phyloP scores from a whole-genome alignment of 1,284 basidiomycete genomes.

The Puccinia hordei region DNA sequence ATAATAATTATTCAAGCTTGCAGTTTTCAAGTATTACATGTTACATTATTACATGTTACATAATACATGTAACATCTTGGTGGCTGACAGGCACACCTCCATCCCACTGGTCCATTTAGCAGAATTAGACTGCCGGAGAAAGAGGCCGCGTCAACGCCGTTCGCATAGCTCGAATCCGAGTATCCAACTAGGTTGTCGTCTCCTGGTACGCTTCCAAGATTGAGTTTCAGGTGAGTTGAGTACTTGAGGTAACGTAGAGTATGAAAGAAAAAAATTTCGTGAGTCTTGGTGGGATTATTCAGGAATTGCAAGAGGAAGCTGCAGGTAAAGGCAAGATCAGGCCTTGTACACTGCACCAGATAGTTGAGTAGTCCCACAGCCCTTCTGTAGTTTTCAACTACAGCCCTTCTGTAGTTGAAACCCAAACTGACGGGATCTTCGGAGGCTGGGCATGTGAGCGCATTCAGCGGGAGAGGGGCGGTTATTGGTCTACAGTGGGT shows the following conservation, averaged over 20 bases:
- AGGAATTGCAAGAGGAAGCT: constrained; percentile 15
- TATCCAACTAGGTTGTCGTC: background rate
- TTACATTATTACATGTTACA: no score
- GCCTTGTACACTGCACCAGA: constrained; percentile 1
- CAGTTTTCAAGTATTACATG: no score
- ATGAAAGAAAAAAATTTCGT: background rate
- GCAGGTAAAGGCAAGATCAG: background rate
- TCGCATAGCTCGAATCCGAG: constrained; percentile 3
- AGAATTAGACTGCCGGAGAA: background rate
- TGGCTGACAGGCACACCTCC: no score
- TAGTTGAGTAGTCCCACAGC: background rate
- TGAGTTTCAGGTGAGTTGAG: background rate
- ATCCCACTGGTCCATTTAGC: background rate
- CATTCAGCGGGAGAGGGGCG: background rate
- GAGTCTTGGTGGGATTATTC: background rate
- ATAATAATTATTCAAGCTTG: no score
- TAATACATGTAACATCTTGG: no score
- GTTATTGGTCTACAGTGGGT: background rate
- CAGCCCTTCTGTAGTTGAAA: constrained; percentile 3
- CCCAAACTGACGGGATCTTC: background rate
- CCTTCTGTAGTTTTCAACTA: no score
- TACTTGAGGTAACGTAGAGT: background rate
- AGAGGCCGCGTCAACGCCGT: background rate
- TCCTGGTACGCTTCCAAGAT: background rate
- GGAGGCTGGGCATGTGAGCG: background rate